Evolutionary conservation across 345 rosid species (phyloP).

Genomic region (Erodium maritimum): DNA sequence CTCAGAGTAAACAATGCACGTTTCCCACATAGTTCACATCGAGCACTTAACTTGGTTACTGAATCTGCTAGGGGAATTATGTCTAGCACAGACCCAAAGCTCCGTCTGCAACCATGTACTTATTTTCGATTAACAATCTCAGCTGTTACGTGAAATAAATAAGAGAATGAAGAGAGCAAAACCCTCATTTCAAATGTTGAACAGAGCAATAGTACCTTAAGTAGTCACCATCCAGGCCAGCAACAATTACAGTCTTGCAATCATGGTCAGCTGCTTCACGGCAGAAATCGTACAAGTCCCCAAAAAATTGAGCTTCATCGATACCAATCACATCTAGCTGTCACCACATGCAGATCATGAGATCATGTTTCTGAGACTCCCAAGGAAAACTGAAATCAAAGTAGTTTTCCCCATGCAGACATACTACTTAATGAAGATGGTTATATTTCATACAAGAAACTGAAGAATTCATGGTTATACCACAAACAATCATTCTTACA

Average conservation of each 20-base stretch:
- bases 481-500: neutral
- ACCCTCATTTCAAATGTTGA: neutral
- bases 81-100: conserved; percentile 74
- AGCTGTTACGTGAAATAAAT: too few species aligned
- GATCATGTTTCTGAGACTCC: too few species aligned
- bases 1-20: conserved; percentile 63
- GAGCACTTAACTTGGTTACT: conserved; percentile 62
- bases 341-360: conserved; percentile 5
- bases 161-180: neutral
- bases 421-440: neutral
- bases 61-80: conserved; percentile 73
- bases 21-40: conserved; percentile 72
- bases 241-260: conserved; percentile 71
- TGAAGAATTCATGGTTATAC: neutral
- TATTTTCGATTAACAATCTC: too few species aligned
- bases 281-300: conserved; percentile 75
- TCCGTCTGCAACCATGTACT: conserved; percentile 42
- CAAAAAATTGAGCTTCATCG: conserved; percentile 88
- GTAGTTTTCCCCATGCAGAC: too few species aligned
- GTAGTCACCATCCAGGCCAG: conserved; percentile 87
- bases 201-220: conserved; percentile 31
- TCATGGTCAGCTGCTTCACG: conserved; percentile 74
- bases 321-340: conserved; percentile 91
- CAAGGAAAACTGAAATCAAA: too few species aligned
- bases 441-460: neutral